Conservation (phyloP, 805 yeast genomes). For the Vanderwaltozyma tropicalis region DNA sequence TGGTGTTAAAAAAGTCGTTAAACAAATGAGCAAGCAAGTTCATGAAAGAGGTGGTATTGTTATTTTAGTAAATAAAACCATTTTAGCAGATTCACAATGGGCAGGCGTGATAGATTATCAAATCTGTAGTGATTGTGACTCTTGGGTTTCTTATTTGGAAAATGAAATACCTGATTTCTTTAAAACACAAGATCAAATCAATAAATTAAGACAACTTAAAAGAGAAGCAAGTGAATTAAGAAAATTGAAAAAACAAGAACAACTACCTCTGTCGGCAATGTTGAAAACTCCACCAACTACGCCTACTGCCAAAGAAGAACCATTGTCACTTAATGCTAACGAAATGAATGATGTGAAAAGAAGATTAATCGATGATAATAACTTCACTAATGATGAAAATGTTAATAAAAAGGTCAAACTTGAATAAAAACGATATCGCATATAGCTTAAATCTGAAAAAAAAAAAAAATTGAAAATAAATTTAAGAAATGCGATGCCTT, state of each 20-base stretch:
- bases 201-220: slow-evolving; percentile 20
- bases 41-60: slow-evolving; percentile 76
- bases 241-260: slow-evolving; percentile 6
- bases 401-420: neutral
- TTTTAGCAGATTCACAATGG: slow-evolving; percentile 56
- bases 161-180: slow-evolving; percentile 51
- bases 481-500: too few relatives aligned
- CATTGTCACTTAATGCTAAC: neutral
- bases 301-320: slow-evolving; percentile 1
- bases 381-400: neutral
- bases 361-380: slow-evolving; percentile 1
- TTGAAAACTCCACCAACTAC: slow-evolving; percentile 5
- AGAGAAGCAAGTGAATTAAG: slow-evolving; percentile 26
- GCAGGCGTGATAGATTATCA: slow-evolving; percentile 67
- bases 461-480: too few relatives aligned
- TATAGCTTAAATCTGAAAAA: too few relatives aligned
- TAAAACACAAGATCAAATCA: slow-evolving; percentile 37
- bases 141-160: slow-evolving; percentile 53
- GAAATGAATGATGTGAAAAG: slow-evolving; percentile 1
- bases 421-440: too few relatives aligned
- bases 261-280: neutral
- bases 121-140: slow-evolving; percentile 70
- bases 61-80: slow-evolving; percentile 63
- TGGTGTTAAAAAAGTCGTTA: slow-evolving; percentile 76
- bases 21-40: slow-evolving; percentile 53